Evolutionary conservation across 2,329 filamentous ascomycete species (phyloP), one percentile per base, ranked within the genome.

Genomic region (Tolypocladium ophioglossoides): DNA sequence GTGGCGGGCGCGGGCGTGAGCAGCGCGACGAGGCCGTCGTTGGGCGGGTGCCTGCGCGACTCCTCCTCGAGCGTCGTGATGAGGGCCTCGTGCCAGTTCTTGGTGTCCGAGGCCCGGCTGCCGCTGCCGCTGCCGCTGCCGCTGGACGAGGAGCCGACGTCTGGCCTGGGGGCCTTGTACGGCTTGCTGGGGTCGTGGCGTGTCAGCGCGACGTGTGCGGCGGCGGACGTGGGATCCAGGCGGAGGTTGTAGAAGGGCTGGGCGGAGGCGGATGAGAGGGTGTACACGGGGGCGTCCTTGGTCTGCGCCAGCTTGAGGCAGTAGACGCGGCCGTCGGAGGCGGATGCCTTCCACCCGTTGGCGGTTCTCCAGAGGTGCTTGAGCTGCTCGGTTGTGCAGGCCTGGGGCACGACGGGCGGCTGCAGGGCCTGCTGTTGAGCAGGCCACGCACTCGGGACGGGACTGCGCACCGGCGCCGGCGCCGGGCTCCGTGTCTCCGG

Each of bases 211-310:
- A 87, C 74, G 61, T 82, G 76, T 14, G 82, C 83, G 0, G 82
- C 83, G 5, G 78, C 77, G 0, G 82, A 85, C 3, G 83, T 85
- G 0, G 83, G 83, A 63, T 84, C 79, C 22, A 86, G 66, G 4
- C 79, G 78, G 58, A 89, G 71, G 55, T 78, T 83, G 70, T 88
- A 89, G 60, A 89, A 83, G 0, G 85, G 84, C 56, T 86, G 79
- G 0, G 71, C 69, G 0, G 61, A 56, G 1, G 72, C 62, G 0
- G 85, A 86, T 2, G 82, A 82, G 16, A 87, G 77, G 2, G 81
- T 84, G 60, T 87, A 87, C 20, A 87, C 75, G 0, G 84, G 85
- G 4, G 84, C 78, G 59, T 85, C 81, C 50, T 72, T 73, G 55
- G 79, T 76, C 55, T 77, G 75, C 1, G 74, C 71, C 66, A 85